phyloP scores from a whole-genome alignment of 2,329 filamentous ascomycete species.

The Fusarium graminum region DNA sequence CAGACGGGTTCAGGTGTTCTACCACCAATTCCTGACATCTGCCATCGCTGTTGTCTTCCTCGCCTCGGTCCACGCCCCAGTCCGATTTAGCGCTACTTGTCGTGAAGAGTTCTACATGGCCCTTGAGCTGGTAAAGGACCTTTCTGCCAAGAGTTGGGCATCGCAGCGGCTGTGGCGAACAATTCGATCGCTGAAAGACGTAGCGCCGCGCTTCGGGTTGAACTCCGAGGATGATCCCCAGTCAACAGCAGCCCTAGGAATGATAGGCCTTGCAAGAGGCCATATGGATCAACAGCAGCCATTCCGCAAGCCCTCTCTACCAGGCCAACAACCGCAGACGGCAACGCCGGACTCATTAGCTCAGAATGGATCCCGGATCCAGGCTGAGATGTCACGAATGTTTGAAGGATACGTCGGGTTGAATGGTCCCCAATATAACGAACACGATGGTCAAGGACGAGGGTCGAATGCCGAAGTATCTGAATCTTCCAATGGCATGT shows the following conservation, averaged over 20 bases:
- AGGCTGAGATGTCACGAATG: constrained; percentile 66
- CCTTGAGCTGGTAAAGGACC: constrained; percentile 78
- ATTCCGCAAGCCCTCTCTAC: constrained; percentile 51
- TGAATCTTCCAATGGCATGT: constrained; percentile 43
- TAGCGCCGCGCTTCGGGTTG: constrained; percentile 77
- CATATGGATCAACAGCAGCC: constrained; percentile 50
- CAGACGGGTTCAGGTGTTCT: constrained; percentile 78
- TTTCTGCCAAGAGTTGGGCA: constrained; percentile 78
- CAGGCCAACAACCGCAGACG: constrained; percentile 43
- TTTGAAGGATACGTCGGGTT: constrained; percentile 57
- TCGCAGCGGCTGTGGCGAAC: constrained; percentile 81
- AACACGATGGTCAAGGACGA: constrained; percentile 47
- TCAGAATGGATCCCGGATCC: constrained; percentile 64
- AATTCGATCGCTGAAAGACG: constrained; percentile 76
- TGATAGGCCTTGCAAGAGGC: constrained; percentile 66
- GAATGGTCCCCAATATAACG: constrained; percentile 52
- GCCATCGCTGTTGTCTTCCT: constrained; percentile 82
- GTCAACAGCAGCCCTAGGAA: constrained; percentile 65
- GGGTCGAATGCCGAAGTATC: constrained; percentile 45
- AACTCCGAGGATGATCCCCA: constrained; percentile 63
- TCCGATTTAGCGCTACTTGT: constrained; percentile 75
- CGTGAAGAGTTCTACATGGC: constrained; percentile 84
- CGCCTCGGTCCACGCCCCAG: constrained; percentile 79
- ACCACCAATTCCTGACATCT: constrained; percentile 83
- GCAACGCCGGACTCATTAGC: constrained; percentile 44